Evolutionary conservation across 371 early-diverging fungal species (phyloP).

Genomic region (Gilbertella persicaria): DNA sequence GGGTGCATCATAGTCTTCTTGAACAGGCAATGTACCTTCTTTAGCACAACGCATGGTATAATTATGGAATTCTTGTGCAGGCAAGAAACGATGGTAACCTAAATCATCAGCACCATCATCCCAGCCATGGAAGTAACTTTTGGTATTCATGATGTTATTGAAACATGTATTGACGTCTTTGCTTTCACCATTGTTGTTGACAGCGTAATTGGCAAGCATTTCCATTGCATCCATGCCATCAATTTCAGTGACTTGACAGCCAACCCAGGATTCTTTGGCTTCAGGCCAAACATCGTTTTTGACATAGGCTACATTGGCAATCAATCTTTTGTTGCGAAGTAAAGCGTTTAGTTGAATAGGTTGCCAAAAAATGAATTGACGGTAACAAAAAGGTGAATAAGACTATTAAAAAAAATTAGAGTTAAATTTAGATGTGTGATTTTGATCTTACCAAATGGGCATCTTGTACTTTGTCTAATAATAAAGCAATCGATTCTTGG

Average conservation of each 20-base stretch:
- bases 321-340: conserved; percentile 37
- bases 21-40: conserved; percentile 34
- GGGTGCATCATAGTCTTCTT: conserved; percentile 47
- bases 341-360: conserved; percentile 53
- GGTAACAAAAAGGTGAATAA: conserved; percentile 52
- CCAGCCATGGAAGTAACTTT: conserved; percentile 57
- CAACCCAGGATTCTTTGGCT: conserved; percentile 45
- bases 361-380: conserved; percentile 56
- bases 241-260: conserved; percentile 52
- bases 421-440: not conserved
- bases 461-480: conserved; percentile 53
- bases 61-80: conserved; percentile 48
- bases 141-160: conserved; percentile 57
- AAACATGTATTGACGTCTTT: conserved; percentile 56
- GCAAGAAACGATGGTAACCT: conserved; percentile 56
- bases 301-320: conserved; percentile 53
- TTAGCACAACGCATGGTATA: conserved; percentile 51
- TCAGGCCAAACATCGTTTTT: conserved; percentile 54
- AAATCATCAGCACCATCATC: conserved; percentile 59
- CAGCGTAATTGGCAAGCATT: conserved; percentile 56
- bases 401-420: conserved; percentile 22
- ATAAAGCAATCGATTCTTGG: conserved; percentile 50
- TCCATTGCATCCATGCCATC: conserved; percentile 49
- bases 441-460: conserved; percentile 44
- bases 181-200: conserved; percentile 56